Percentiles rank a stretch among this genome's conserved stretches.
Evolutionary conservation across 1,139 yeast genomes (phyloP).

Genomic region (Saccharomyces hybrid): DNA sequence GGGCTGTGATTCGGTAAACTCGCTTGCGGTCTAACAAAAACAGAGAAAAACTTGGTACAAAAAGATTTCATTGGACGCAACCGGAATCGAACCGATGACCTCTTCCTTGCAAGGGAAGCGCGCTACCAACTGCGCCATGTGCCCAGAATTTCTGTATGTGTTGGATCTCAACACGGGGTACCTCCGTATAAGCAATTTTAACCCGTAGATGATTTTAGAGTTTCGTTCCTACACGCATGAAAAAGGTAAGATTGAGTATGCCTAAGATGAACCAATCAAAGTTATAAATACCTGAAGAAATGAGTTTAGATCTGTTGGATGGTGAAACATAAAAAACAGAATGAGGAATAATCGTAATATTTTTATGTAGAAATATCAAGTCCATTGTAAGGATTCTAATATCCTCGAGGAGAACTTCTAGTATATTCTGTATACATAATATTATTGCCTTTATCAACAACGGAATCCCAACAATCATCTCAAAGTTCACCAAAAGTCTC

Average conservation of each 20-base stretch:
- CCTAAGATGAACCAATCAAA: not conserved
- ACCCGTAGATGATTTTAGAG: too few relatives aligned
- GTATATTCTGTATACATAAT: not conserved
- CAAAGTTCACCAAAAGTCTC: not conserved
- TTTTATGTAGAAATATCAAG: not conserved
- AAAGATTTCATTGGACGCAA: constrained; percentile 21
- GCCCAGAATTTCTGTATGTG: constrained; percentile 13
- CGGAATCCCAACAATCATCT: not conserved
- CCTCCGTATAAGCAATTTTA: too few relatives aligned
- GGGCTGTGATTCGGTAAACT: not conserved
- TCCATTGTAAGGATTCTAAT: not conserved
- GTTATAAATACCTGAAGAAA: not conserved
- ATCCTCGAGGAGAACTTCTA: not conserved
- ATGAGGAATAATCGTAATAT: not conserved
- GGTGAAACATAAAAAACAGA: not conserved
- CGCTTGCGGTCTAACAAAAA: not conserved
- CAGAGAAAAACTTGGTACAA: constrained; percentile 5
- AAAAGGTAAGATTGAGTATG: not conserved
- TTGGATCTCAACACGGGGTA: not conserved
- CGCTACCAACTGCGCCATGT: constrained; percentile 32
- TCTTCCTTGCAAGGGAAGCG: constrained; percentile 32
- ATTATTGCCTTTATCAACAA: not conserved
- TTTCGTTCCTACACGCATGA: too few relatives aligned
- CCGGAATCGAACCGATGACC: constrained; percentile 32
- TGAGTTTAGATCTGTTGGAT: not conserved